Percentiles rank a stretch among this genome's conserved stretches.
Evolutionary conservation across 2,329 filamentous ascomycete genomes (phyloP).

Genomic region (Pseudogymnoascus sp.): DNA sequence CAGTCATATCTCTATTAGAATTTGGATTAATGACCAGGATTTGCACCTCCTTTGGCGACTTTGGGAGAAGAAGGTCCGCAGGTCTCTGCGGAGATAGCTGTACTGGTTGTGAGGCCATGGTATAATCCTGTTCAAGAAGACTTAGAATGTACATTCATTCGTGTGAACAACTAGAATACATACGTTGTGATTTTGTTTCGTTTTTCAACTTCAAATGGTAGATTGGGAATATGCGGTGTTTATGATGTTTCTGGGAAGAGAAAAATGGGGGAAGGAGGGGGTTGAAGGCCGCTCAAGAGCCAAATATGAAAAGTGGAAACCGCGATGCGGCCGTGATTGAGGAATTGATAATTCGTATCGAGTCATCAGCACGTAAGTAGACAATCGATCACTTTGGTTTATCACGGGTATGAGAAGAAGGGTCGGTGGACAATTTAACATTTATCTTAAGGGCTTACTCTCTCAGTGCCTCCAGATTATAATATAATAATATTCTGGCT

Average conservation of each 20-base stretch:
- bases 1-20: conserved; percentile 65
- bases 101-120: not conserved
- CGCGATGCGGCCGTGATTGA: not conserved
- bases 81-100: not conserved
- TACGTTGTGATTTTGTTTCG: not conserved
- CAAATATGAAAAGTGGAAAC: conserved; percentile 7
- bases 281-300: not conserved
- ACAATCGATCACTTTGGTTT: not conserved
- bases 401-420: not conserved
- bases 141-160: not conserved
- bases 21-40: conserved; percentile 70
- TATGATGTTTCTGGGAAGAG: conserved; percentile 4
- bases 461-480: not conserved
- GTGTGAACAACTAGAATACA: not conserved
- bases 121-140: not conserved
- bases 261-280: not conserved
- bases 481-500: not conserved
- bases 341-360: conserved; percentile 9
- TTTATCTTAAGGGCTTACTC: not conserved
- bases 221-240: not conserved
- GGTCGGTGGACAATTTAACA: not conserved
- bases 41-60: conserved; percentile 37
- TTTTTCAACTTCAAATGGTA: not conserved
- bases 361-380: conserved; percentile 5
- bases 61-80: not conserved